Base-by-base conservation (phyloP, 2,329 filamentous ascomycete species). In the Aphanoascus verrucosus region DNA sequence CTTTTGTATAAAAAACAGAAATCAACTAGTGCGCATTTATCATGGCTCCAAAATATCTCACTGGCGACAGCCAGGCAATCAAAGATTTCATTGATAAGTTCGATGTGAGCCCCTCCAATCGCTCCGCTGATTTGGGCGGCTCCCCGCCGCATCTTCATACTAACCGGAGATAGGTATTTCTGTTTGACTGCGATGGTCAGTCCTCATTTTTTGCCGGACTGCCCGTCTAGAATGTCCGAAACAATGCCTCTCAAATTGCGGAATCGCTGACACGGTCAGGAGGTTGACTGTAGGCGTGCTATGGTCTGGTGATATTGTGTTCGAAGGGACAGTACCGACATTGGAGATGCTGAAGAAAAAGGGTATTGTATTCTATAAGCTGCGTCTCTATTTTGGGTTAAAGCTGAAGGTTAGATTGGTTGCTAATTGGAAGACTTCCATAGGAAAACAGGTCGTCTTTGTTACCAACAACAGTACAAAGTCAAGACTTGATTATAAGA, bases 391-490 rank as follows among this genome's bases (percentile, higher is more conserved):
- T 41, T n/a, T 3, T 7, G 7, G 23, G 12, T 9, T 20, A 8
- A 9, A 14, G 14, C 8, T 6, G 20, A 19, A 2, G 3, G 12
- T 31, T 51, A 14, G 40, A 31, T 19, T 2, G 5, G 34, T 43
- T 46, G 20, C 47, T 38, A 48, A 35, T 42, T 34, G 38, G 34
- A 35, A 15, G 23, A 40, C 11, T 23, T 50, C 50, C 19, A 31
- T 58, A 93, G 90, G 88, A 66, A 98, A 98, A 71, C 85, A 85
- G 67, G 79, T 93, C 34, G 83, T 98, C 52, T 98, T 98, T 66
- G 93, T 98, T 50, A 98, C 93, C 40, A 98, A 98, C 74, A 98
- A 98, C 75, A 96, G 89, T 65, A 97, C 93, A 54, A 98, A 98
- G 69, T 95, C 91, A 9, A 85, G 93, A 54, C 76, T 80, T 48